Evolutionary conservation across 306 rosid genomes (phyloP), one percentile per base, ranked within the genome.

Genomic region (Vigna trinervia): DNA sequence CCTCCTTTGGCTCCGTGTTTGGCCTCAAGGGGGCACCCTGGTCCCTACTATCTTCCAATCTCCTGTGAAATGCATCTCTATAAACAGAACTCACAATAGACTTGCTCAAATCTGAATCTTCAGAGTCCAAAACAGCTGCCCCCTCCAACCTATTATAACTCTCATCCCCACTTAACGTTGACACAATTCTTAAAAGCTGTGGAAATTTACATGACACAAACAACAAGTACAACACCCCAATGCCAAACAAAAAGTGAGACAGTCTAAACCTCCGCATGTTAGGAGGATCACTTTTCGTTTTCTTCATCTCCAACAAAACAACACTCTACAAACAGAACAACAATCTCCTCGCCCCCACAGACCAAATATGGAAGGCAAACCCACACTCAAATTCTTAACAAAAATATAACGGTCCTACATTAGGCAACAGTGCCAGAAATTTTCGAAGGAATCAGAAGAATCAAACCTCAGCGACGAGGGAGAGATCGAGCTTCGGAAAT

Each of bases 141-240:
- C 83, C 85, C 67, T 87, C 92, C 86, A 86, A 69, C 73, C 88
- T 86, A 56, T 71, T 70, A 53, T 76, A 65, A 60, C 79, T 82
- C 54, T 89, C 98, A 74, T 86, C 90, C 76, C 90, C 96, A 76
- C 91, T 93, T 81, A 91, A 80, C 75, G 82, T 84, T n/a, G 91
- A 77, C 19, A 88, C 84, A 47, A 85, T 83, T 80, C 87, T 90
- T 19, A 91, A 60, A 82, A 91, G 86, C 61, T 83, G 85, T 3
- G 97, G 97, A 79, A 93, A 93, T 88, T 91, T 91, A 51, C 82
- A 86, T 39, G 96, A 82, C 81, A 93, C 87, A 69, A 91, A 88
- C 76, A 93, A 45, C 84, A 91, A 86, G 85, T 93, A 93, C 80
- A 91, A 77, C 68, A 80, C 81, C 60, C 89, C 98, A 68, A 87